A percentile compares a stretch with the other conserved stretches of the same genome.
Conservation (phyloP, 305 asterid genomes). For the Fraxinus nigra region DNA sequence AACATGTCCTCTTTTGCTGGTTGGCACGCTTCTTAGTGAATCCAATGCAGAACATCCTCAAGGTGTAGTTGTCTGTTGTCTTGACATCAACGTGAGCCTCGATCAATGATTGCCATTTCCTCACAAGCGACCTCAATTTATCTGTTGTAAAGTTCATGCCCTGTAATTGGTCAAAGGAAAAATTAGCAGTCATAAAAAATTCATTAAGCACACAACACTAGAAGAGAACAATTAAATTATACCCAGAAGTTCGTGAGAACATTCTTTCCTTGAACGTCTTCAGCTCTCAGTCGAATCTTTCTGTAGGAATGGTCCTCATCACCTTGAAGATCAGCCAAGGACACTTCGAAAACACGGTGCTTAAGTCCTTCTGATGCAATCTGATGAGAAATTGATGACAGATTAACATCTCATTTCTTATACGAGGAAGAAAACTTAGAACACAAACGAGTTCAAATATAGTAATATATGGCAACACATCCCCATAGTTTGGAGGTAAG, state of each 20-base stretch:
- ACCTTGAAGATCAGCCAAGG: constrained; percentile 63
- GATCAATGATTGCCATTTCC: constrained; percentile 74
- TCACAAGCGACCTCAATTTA: constrained; percentile 76
- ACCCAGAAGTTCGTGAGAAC: constrained; percentile 72
- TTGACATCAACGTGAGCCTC: constrained; percentile 90
- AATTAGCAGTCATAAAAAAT: background rate
- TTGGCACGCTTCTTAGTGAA: constrained; percentile 87
- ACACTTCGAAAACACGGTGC: constrained; percentile 64
- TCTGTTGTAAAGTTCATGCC: constrained; percentile 91
- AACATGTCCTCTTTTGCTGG: constrained; percentile 87
- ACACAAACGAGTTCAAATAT: background rate
- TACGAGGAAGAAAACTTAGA: background rate
- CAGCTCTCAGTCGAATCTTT: constrained; percentile 62
- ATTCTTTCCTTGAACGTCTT: constrained; percentile 66
- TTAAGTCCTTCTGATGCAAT: constrained; percentile 73
- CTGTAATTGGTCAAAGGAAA: constrained; percentile 30
- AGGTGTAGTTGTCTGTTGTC: constrained; percentile 65
- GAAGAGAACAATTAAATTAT: background rate
- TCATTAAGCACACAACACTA: background rate
- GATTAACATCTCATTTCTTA: background rate
- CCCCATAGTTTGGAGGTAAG: background rate
- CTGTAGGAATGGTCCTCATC: constrained; percentile 66
- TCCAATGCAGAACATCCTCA: constrained; percentile 84
- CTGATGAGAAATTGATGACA: constrained; percentile 18
- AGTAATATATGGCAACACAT: background rate